A percentile compares a stretch with the other conserved stretches of the same genome.
These are phyloP conservation scores for Plantago coronopus DNA, from an alignment of 305 asterid species.

Conservation along the genomic window DNA sequence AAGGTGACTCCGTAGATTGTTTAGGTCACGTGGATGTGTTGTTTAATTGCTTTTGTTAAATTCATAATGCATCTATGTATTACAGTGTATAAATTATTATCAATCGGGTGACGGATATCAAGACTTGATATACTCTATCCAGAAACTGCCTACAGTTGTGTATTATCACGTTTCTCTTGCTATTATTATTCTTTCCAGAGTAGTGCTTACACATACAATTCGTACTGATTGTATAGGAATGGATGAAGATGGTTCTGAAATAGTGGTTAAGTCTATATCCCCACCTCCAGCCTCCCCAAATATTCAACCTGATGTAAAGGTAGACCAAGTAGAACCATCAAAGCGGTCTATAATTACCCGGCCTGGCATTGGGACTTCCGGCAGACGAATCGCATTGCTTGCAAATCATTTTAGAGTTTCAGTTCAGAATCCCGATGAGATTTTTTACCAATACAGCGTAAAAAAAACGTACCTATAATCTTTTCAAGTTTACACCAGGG, in stretches of 20 bases:
- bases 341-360: slow-evolving; percentile 48
- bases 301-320: slow-evolving; percentile 27
- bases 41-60: background rate
- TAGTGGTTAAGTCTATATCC: slow-evolving; percentile 26
- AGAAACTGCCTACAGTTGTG: background rate
- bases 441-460: slow-evolving; percentile 72
- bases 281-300: slow-evolving; percentile 28
- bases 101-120: background rate
- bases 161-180: slow-evolving; percentile 8
- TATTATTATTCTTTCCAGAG: slow-evolving; percentile 16
- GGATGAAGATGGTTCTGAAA: slow-evolving; percentile 32
- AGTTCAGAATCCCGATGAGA: slow-evolving; percentile 44
- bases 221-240: slow-evolving; percentile 30
- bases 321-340: slow-evolving; percentile 36
- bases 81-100: background rate
- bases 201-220: slow-evolving; percentile 19
- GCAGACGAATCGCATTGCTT: slow-evolving; percentile 51
- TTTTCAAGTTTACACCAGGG: slow-evolving; percentile 15
- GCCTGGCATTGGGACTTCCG: slow-evolving; percentile 70
- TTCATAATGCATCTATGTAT: too few species aligned
- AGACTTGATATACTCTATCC: background rate
- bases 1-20: too few species aligned
- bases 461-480: slow-evolving; percentile 15
- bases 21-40: too few species aligned
- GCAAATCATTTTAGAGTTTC: slow-evolving; percentile 77